These are phyloP conservation scores for Diversispora epigaea DNA, from an alignment of 192 early-diverging fungal genomes.

Conservation along the genomic window DNA sequence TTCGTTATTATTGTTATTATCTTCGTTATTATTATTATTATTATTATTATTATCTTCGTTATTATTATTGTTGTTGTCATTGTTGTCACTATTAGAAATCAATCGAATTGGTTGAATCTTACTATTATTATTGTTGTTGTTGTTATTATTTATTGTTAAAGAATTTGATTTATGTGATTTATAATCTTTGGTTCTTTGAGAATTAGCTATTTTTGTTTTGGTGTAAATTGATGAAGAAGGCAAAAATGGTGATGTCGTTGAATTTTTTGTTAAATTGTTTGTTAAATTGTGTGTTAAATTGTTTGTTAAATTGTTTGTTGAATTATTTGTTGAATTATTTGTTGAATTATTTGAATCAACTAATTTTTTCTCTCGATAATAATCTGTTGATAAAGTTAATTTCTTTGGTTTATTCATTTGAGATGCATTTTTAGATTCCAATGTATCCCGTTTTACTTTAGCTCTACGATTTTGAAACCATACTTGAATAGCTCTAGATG, in stretches of 20 bases:
- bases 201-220: not conserved
- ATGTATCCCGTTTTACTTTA: slow-evolving; percentile 71
- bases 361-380: not conserved
- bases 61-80: not conserved
- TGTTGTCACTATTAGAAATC: not conserved
- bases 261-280: not conserved
- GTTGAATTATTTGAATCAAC: not conserved
- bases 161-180: not conserved
- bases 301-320: not conserved
- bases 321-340: not conserved
- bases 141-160: not conserved
- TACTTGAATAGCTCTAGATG: slow-evolving; percentile 72
- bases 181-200: not conserved
- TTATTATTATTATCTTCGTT: too few species aligned
- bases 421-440: slow-evolving; percentile 17
- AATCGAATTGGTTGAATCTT: not conserved
- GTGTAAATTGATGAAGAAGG: not conserved
- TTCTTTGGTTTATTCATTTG: slow-evolving; percentile 3
- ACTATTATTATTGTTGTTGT: not conserved
- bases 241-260: not conserved
- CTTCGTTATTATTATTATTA: too few species aligned
- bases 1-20: too few species aligned
- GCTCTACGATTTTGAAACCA: slow-evolving; percentile 92
- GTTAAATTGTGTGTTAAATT: too few species aligned
- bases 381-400: slow-evolving; percentile 4